Percentiles rank a stretch among this genome's conserved stretches.
phyloP scores from a whole-genome alignment of 495 filamentous ascomycete species.

The Annulohypoxylon bovei region DNA sequence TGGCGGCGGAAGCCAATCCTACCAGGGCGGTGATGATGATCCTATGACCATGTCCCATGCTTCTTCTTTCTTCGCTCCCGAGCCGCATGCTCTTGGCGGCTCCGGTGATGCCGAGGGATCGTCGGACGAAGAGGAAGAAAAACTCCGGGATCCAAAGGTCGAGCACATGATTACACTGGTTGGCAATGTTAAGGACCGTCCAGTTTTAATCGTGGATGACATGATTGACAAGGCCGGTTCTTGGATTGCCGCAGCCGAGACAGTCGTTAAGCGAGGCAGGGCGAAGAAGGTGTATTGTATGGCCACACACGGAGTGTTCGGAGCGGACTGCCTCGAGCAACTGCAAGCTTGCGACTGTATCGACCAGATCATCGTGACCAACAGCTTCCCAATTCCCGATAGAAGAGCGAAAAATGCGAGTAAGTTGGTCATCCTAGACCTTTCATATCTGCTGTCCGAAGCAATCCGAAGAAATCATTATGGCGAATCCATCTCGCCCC shows the following conservation, averaged over 20 bases:
- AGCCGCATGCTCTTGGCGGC: constrained; percentile 78
- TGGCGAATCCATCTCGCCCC: constrained; percentile 84
- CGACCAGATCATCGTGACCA: constrained; percentile 92
- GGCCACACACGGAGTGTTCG: constrained; percentile 95
- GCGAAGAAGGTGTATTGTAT: constrained; percentile 97
- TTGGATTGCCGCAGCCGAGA: constrained; percentile 99
- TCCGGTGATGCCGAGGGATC: constrained; percentile 80
- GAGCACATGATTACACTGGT: constrained; percentile 97
- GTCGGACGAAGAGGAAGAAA: constrained; percentile 90
- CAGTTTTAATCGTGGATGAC: constrained; percentile 95
- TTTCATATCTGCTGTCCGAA: constrained; percentile 87
- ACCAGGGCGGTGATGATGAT: constrained; percentile 59
- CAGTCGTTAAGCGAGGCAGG: constrained; percentile 89
- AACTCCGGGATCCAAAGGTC: constrained; percentile 73
- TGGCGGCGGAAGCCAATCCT: constrained; percentile 43
- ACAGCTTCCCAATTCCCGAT: constrained; percentile 88
- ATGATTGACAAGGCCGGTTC: constrained; percentile 98
- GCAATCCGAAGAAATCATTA: constrained; percentile 96
- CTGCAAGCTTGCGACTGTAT: constrained; percentile 93
- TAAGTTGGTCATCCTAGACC: constrained; percentile 89
- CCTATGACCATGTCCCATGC: constrained; percentile 66
- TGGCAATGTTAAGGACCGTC: constrained; percentile 84
- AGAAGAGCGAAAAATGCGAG: constrained; percentile 73
- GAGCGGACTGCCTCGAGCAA: constrained; percentile 86
- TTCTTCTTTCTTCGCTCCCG: constrained; percentile 64